A percentile compares a stretch with the other conserved stretches of the same genome.
These are phyloP conservation scores for Diaporthe sp. DNA, from an alignment of 2,329 filamentous ascomycete genomes.

Conservation along the genomic window DNA sequence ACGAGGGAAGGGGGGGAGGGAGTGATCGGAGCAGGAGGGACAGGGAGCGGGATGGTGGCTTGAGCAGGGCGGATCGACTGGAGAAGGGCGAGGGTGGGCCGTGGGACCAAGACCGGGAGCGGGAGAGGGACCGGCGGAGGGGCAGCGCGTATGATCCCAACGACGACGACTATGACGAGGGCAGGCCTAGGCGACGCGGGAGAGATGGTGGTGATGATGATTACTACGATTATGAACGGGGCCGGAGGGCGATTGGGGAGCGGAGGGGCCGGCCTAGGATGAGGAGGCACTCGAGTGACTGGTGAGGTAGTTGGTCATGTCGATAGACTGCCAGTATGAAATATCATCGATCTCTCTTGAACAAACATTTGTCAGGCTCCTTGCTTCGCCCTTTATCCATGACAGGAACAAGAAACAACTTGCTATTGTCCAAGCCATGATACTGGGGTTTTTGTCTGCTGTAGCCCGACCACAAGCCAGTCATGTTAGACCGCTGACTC, in stretches of 20 bases:
- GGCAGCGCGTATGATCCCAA: not conserved
- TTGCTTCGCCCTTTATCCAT: not conserved
- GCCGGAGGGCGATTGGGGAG: slow-evolving; percentile 22
- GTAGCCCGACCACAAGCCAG: not conserved
- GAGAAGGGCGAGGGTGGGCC: slow-evolving; percentile 38
- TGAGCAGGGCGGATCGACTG: slow-evolving; percentile 31
- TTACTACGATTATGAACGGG: slow-evolving; percentile 29
- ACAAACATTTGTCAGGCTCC: not conserved
- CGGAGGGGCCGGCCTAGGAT: slow-evolving; percentile 32
- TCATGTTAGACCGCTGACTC: not conserved
- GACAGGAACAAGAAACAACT: not conserved
- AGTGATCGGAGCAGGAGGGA: not conserved
- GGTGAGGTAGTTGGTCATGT: not conserved
- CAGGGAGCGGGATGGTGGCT: slow-evolving; percentile 14
- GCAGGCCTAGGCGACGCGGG: not conserved
- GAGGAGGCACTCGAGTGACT: slow-evolving; percentile 41
- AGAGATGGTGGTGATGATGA: slow-evolving; percentile 23
- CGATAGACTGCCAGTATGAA: not conserved
- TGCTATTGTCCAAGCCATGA: not conserved
- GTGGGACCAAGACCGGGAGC: not conserved
- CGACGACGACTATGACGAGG: slow-evolving; percentile 9
- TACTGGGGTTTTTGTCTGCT: too few relatives aligned
- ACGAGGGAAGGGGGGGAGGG: not conserved
- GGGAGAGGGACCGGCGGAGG: slow-evolving; percentile 14
- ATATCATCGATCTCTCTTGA: too few relatives aligned